Evolutionary conservation across 345 rosid species (phyloP).

Genomic region (Moringa oleifera): DNA sequence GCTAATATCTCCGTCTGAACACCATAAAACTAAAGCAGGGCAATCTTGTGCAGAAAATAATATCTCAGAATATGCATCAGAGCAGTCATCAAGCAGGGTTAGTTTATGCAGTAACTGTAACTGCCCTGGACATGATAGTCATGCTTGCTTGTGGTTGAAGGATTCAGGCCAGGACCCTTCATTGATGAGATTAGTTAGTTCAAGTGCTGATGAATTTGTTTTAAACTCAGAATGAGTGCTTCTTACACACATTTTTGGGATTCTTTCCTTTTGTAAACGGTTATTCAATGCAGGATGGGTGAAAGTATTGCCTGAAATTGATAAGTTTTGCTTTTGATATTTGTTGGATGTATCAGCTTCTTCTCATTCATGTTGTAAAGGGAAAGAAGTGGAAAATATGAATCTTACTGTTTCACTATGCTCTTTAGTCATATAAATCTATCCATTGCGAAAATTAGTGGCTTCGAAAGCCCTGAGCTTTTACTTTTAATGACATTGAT

Average conservation of each 20-base stretch:
- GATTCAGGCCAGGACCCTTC: background rate
- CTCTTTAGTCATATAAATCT: background rate
- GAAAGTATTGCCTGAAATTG: background rate
- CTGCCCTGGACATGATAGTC: background rate
- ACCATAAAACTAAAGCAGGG: constrained; percentile 7
- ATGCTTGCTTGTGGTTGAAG: constrained; percentile 10
- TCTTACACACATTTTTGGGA: background rate
- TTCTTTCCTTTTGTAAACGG: constrained; percentile 1
- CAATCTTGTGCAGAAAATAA: constrained; percentile 5
- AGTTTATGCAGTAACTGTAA: background rate
- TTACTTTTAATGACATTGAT: background rate
- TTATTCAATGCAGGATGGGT: background rate
- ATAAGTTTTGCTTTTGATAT: background rate
- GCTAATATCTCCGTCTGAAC: background rate
- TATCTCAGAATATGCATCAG: background rate
- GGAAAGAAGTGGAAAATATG: background rate
- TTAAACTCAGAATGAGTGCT: background rate
- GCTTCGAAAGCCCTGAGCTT: background rate
- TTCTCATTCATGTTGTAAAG: background rate
- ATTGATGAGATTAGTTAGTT: constrained; percentile 1
- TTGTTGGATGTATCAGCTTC: background rate
- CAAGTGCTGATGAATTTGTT: background rate
- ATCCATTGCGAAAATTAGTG: background rate
- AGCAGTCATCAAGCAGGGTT: constrained; percentile 12
- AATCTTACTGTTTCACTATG: background rate